A percentile compares a stretch with the other conserved stretches of the same genome.
These are phyloP conservation scores for Eustoma russellianum DNA, from an alignment of 257 asterid genomes.

Conservation along the genomic window DNA sequence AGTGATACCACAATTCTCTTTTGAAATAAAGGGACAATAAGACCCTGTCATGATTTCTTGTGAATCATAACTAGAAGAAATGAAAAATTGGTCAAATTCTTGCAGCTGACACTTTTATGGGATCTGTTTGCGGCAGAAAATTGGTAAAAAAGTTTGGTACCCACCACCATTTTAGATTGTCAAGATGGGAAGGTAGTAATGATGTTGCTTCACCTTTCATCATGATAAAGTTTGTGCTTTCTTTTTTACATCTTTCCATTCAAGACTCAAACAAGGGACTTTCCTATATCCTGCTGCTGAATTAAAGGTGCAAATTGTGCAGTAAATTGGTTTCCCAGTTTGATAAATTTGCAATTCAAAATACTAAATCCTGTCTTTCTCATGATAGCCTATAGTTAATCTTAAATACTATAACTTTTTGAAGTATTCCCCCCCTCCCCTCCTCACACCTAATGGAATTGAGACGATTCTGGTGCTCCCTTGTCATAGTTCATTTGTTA, in stretches of 20 bases:
- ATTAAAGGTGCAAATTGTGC: no score
- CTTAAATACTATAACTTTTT: no score
- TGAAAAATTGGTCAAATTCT: neutral
- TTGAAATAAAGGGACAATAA: neutral
- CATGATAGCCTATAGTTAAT: no score
- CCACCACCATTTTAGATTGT: constrained; percentile 8
- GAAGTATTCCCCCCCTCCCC: no score
- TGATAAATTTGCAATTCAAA: neutral
- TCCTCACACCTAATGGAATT: no score
- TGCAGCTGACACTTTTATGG: neutral
- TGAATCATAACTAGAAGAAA: neutral
- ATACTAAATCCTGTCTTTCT: neutral
- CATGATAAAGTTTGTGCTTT: constrained; percentile 20
- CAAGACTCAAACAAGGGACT: constrained; percentile 11
- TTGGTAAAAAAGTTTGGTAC: neutral
- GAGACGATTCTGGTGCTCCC: no score
- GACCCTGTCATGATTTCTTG: neutral
- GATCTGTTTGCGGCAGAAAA: neutral
- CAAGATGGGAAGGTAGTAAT: constrained; percentile 4
- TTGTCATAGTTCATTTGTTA: no score
- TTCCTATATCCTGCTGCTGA: neutral
- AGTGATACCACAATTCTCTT: neutral
- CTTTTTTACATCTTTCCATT: constrained; percentile 37
- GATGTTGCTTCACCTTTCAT: constrained; percentile 25
- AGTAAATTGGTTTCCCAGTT: no score